phyloP scores from a whole-genome alignment of 2,329 filamentous ascomycete genomes.

The Ophiostoma sp. region DNA sequence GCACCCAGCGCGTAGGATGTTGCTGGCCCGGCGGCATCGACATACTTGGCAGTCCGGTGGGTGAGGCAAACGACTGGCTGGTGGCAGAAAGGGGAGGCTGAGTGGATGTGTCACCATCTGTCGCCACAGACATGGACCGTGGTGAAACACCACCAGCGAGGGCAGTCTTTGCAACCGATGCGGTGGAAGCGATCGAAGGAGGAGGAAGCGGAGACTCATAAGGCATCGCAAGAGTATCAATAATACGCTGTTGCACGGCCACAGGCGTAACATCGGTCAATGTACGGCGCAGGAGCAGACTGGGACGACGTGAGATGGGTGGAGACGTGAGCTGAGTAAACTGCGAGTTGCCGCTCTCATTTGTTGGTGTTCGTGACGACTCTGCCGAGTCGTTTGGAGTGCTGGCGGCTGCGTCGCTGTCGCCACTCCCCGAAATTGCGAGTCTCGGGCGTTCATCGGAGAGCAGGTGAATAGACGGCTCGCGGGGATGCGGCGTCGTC shows the following conservation, averaged over 20 bases:
- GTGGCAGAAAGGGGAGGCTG: conserved; percentile 13
- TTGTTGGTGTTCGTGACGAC: conserved; percentile 51
- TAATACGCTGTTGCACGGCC: conserved; percentile 72
- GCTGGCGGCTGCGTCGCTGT: neutral
- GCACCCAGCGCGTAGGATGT: conserved; percentile 84
- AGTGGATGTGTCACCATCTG: conserved; percentile 16
- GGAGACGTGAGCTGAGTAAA: conserved; percentile 48
- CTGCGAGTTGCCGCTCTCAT: conserved; percentile 49
- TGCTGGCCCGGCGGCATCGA: conserved; percentile 65
- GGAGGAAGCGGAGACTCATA: conserved; percentile 46
- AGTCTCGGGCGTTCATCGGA: conserved; percentile 8
- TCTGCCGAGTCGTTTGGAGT: conserved; percentile 39
- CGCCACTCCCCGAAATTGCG: neutral
- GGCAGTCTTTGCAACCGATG: neutral
- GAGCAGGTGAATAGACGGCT: conserved; percentile 13
- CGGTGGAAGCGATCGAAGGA: conserved; percentile 1
- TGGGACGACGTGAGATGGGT: conserved; percentile 56
- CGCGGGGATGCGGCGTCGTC: conserved; percentile 1
- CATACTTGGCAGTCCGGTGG: conserved; percentile 42
- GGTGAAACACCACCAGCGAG: conserved; percentile 8
- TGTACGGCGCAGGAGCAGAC: conserved; percentile 65
- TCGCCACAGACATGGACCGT: conserved; percentile 16
- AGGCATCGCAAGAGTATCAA: conserved; percentile 79
- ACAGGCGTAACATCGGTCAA: conserved; percentile 76
- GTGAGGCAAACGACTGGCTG: conserved; percentile 37